Evolutionary conservation across 225 moss, liverwort and hornwort species (phyloP), one percentile per base, ranked within the genome.

Genomic region (Climacium dendroides): DNA sequence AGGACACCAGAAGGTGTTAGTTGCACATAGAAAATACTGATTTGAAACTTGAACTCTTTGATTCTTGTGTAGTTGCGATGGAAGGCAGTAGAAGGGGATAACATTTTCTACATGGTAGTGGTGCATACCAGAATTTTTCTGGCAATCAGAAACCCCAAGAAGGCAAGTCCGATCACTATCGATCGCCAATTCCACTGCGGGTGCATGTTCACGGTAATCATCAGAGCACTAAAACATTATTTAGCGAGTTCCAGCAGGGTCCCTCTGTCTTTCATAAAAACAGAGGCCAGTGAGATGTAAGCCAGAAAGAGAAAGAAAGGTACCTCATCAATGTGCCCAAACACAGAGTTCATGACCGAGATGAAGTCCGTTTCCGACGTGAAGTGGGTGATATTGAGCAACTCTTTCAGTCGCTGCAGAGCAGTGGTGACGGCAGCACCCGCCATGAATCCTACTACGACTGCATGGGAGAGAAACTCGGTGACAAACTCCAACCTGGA

Each of bases 141-240:
- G 55, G 52, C 5, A 32, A 96, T 14, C 41, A 98, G 93, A 39
- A 94, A 94, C 19, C 20, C 58, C 50, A 94, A 82, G 83, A 96
- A 96, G 57, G 85, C 74, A 48, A 95, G 34, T 67, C 93, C 92
- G 55, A 96, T 92, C 47, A 88, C 80, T 15, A 90, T 90, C 8
- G 94, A 92, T 71, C 86, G 81, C 95, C 96, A 94, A 54, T 92
- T 95, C 96, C 96, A 96, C 96, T 96, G 94, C 90, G 84, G 37
- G 64, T 25, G 19, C 79, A 80, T 30, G 65, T 77, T 81, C 64
- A 64, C 77, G 70, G 19, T 18, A 55, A 30, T n/a, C 34, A 50
- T 80, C 74, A 79, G n/a, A 32, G 41, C n/a, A 28, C 29, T 53
- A 22, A 20, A 48, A 30, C 85, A 39, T 26, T 6, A 72, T 30